Evolutionary conservation across 2,329 filamentous ascomycete species (phyloP).

Genomic region (Aspergillus pseudoviridinutans): DNA sequence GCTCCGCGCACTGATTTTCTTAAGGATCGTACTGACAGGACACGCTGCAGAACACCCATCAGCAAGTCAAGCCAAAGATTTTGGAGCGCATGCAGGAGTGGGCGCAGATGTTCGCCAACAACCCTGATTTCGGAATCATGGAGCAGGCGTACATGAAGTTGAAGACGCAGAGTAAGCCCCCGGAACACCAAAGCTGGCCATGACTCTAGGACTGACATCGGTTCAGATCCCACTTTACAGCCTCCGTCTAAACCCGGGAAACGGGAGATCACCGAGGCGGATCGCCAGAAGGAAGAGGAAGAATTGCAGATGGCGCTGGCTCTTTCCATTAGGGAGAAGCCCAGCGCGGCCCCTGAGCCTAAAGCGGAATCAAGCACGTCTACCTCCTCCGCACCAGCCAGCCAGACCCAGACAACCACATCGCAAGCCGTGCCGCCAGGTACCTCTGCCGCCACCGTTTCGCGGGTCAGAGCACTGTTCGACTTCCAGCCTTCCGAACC

Average conservation of each 20-base stretch:
- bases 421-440: conserved; percentile 66
- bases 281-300: conserved; percentile 93
- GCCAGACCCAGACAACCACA: conserved; percentile 39
- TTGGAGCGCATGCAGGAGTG: conserved; percentile 94
- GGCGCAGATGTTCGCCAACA: conserved; percentile 87
- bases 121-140: conserved; percentile 95
- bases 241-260: conserved; percentile 91
- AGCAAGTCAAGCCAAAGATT: conserved; percentile 95
- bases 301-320: conserved; percentile 95
- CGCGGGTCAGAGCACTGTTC: conserved; percentile 85
- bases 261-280: conserved; percentile 80
- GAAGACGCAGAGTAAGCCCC: conserved; percentile 60
- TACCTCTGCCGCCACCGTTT: conserved; percentile 93
- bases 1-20: conserved; percentile 6
- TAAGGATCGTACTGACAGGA: conserved; percentile 1
- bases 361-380: conserved; percentile 37
- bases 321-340: conserved; percentile 85
- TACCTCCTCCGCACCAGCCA: conserved; percentile 36
- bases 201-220: conserved; percentile 10
- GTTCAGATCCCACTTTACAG: conserved; percentile 77
- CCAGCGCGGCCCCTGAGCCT: conserved; percentile 33
- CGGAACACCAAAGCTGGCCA: too few species aligned
- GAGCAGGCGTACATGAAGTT: conserved; percentile 87
- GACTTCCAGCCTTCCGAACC: conserved; percentile 93
- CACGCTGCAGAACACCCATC: conserved; percentile 71